Conservation (phyloP, 441 rosid species). For the Metrosideros polymorpha region DNA sequence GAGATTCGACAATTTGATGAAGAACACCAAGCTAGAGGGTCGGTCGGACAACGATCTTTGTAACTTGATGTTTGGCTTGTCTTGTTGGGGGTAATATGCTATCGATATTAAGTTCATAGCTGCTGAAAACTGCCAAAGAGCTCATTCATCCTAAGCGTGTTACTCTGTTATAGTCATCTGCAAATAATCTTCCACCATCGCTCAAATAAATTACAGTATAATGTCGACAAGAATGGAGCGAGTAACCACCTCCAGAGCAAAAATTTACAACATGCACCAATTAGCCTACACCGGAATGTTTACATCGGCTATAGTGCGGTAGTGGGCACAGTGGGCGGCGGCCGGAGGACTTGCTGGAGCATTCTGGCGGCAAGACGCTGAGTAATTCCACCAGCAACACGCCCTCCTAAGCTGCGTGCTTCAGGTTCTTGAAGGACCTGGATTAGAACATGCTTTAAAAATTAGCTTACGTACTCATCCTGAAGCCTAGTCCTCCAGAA, state of each 20-base stretch:
- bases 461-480: background rate
- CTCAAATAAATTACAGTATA: background rate
- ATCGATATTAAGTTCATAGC: background rate
- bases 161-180: background rate
- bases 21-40: background rate
- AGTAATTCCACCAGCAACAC: slow-evolving; percentile 74
- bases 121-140: background rate
- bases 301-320: slow-evolving; percentile 18
- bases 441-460: background rate
- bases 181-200: background rate
- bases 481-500: background rate
- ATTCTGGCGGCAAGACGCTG: slow-evolving; percentile 89
- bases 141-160: background rate
- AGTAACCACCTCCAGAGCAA: background rate
- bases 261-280: background rate
- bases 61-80: background rate
- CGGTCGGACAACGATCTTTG: background rate
- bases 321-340: slow-evolving; percentile 31
- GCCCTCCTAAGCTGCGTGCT: slow-evolving; percentile 67
- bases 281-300: slow-evolving; percentile 2
- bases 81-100: background rate
- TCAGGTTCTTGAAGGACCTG: slow-evolving; percentile 94
- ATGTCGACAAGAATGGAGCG: background rate
- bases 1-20: background rate
- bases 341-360: slow-evolving; percentile 76